Evolutionary conservation across 768 basidiomycete genomes (phyloP).

Genomic region (Phlebiopsis gigantea): DNA sequence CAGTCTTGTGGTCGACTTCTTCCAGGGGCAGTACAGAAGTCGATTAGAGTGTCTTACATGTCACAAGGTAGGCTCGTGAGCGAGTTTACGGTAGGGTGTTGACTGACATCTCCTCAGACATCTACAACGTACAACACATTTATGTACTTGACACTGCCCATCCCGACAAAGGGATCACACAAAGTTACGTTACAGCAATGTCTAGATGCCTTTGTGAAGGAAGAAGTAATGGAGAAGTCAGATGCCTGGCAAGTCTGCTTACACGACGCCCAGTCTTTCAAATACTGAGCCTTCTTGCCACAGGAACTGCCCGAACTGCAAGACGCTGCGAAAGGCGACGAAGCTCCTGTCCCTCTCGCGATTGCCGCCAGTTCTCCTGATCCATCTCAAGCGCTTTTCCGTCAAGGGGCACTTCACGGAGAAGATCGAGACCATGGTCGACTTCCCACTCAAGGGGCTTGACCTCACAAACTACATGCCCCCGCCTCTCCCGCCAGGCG

Average conservation of each 20-base stretch:
- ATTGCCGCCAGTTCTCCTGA: conserved; percentile 86
- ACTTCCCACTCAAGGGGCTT: conserved; percentile 67
- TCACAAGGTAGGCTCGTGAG: conserved; percentile 67
- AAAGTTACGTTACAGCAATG: conserved; percentile 74
- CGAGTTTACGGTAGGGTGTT: too few relatives aligned
- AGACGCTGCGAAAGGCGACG: conserved; percentile 76
- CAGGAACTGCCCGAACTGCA: conserved; percentile 96
- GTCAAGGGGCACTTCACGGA: conserved; percentile 90
- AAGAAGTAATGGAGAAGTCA: conserved; percentile 86
- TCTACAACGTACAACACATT: conserved; percentile 97
- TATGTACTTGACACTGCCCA: conserved; percentile 89
- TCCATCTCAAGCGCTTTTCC: conserved; percentile 91
- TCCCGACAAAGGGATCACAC: conserved; percentile 57
- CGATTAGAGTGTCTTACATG: conserved; percentile 87
- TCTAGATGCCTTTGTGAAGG: conserved; percentile 84
- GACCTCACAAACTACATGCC: conserved; percentile 84
- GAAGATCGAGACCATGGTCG: conserved; percentile 92
- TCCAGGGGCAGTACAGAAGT: conserved; percentile 96
- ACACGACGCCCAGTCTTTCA: too few relatives aligned
- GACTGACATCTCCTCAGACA: conserved; percentile 58
- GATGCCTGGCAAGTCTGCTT: conserved; percentile 75
- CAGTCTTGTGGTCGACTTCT: conserved; percentile 91
- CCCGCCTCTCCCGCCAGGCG: conserved; percentile 63
- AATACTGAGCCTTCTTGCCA: background rate
- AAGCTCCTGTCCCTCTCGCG: conserved; percentile 89